phyloP scores from a whole-genome alignment of 176 grass and related monocot species.

The Lolium rigidum region DNA sequence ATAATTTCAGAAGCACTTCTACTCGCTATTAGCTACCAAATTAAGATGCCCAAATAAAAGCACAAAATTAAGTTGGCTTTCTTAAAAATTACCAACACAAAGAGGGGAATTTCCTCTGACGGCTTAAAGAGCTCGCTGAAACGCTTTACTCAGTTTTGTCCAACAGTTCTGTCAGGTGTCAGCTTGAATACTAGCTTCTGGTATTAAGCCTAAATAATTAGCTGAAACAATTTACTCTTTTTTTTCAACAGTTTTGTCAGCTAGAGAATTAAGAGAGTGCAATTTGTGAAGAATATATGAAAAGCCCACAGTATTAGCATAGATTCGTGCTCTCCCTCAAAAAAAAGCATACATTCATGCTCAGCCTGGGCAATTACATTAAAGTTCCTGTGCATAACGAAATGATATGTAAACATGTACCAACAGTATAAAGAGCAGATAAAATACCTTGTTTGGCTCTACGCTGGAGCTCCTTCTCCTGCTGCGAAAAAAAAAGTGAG shows the following conservation, averaged over 20 bases:
- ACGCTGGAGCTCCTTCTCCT: constrained; percentile 50
- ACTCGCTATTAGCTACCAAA: neutral
- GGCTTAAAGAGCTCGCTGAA: neutral
- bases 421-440: constrained; percentile 10
- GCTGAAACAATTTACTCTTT: neutral
- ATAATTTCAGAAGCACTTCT: neutral
- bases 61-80: constrained; percentile 12
- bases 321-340: no score
- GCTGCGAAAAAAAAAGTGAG: constrained; percentile 39
- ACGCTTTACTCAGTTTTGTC: neutral
- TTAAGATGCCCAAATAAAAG: neutral
- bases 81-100: neutral
- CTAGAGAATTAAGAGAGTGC: neutral
- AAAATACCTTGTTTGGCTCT: constrained; percentile 54
- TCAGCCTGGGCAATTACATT: neutral
- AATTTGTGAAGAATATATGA: constrained; percentile 28
- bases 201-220: neutral
- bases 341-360: neutral
- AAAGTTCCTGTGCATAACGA: constrained; percentile 23
- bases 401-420: constrained; percentile 2
- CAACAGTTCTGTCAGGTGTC: neutral
- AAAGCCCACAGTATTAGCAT: neutral
- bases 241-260: constrained; percentile 7
- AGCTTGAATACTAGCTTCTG: neutral
- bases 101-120: neutral